Conservation (phyloP, 441 rosid species). For the Euphorbia corollata region DNA sequence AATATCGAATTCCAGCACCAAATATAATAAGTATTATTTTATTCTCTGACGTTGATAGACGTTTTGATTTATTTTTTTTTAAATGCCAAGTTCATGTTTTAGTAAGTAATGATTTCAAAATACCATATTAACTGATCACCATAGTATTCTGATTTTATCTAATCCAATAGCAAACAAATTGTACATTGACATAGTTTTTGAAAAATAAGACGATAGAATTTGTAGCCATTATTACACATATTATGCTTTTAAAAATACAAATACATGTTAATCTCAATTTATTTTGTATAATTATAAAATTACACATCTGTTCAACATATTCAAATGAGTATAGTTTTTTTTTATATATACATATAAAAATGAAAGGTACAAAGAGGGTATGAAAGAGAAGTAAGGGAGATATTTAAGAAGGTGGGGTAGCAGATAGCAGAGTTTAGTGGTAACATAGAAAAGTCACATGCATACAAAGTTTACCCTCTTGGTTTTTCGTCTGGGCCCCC, state of each 20-base stretch:
- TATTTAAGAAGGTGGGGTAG: conserved; percentile 25
- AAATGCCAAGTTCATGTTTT: neutral
- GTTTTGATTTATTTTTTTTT: neutral
- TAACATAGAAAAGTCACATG: conserved; percentile 32
- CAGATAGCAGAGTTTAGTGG: conserved; percentile 27
- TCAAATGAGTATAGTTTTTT: neutral
- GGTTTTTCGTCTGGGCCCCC: neutral
- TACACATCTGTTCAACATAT: too few relatives aligned
- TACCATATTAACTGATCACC: neutral
- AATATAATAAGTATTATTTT: neutral
- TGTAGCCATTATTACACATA: neutral
- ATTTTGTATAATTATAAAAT: too few relatives aligned
- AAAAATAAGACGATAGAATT: too few relatives aligned
- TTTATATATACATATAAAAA: too few relatives aligned
- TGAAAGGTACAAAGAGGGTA: neutral
- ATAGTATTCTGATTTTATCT: neutral
- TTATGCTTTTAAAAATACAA: too few relatives aligned
- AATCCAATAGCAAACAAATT: neutral
- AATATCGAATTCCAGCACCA: too few relatives aligned
- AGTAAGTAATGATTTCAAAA: neutral
- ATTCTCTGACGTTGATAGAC: neutral
- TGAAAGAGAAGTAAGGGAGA: conserved; percentile 20
- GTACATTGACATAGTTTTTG: neutral
- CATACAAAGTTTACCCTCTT: conserved; percentile 17
- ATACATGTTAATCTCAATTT: too few relatives aligned